phyloP scores from a whole-genome alignment of 345 rosid genomes.

The Arabidopsis thaliana region DNA sequence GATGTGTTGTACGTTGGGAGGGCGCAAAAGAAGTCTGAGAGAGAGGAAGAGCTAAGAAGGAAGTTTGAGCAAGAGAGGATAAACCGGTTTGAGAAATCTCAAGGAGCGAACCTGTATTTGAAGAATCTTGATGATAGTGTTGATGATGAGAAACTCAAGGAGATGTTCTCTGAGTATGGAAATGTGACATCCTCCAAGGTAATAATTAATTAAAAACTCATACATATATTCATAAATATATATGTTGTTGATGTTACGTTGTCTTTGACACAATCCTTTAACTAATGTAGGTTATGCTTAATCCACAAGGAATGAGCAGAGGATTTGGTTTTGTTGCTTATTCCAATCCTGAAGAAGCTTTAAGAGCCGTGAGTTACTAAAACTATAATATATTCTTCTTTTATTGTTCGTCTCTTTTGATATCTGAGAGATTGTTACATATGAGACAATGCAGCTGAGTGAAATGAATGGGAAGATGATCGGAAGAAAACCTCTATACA shows the following conservation, averaged over 20 bases:
- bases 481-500: slow-evolving; percentile 66
- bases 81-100: slow-evolving; percentile 54
- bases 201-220: background rate
- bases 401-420: background rate
- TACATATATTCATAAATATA: background rate
- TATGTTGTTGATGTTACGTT: background rate
- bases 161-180: slow-evolving; percentile 64
- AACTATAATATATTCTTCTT: background rate
- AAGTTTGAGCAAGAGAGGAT: slow-evolving; percentile 62
- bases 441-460: slow-evolving; percentile 50
- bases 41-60: slow-evolving; percentile 58
- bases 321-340: slow-evolving; percentile 79
- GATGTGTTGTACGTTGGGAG: slow-evolving; percentile 67
- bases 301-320: slow-evolving; percentile 58
- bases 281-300: slow-evolving; percentile 57
- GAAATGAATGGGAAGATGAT: slow-evolving; percentile 75
- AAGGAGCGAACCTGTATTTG: slow-evolving; percentile 64
- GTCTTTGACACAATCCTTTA: background rate
- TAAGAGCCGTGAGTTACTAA: slow-evolving; percentile 57
- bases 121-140: slow-evolving; percentile 67
- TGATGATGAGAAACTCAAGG: slow-evolving; percentile 60
- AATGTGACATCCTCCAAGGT: slow-evolving; percentile 69
- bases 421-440: background rate
- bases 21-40: slow-evolving; percentile 68
- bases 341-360: slow-evolving; percentile 68